Base-by-base conservation (phyloP, 2,329 filamentous ascomycete species). In the Claviceps maximensis region DNA sequence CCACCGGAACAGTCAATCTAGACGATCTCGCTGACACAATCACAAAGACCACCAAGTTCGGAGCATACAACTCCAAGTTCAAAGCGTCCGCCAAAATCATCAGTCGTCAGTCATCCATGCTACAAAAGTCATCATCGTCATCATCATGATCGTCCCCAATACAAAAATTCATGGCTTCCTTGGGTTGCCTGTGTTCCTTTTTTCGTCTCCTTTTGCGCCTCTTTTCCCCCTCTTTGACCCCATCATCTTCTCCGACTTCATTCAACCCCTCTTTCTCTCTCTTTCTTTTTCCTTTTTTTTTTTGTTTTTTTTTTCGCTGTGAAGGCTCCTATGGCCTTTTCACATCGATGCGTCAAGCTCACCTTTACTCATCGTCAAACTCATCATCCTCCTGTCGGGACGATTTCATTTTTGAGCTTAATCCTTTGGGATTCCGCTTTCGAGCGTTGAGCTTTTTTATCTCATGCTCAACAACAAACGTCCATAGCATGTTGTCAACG, bases 361-460 rank as follows among this genome's bases (percentile, higher is more conserved):
- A 54, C 62, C 62, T 51, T 66, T 60, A 49, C 33, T 55, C 51
- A 17, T 55, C 47, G 10, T 61, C 60, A 52, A 54, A 60, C 41
- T 62, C 60, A 41, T 61, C 58, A 47, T 58, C 54, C 19, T 33
- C 25, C 6, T 54, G 25, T 13, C 41, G 45, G 27, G 54, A 53
- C 12, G 57, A 50, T 54, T 61, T 65, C 27, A 58, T 58, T 51
- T 64, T 66, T 21, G 59, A 56, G 27, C 60, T 55, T 41, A 57
- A 49, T 54, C 49, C 45, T 25, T 67, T 63, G 33, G 62, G 52
- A 25, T 59, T 55, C 45, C 67, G 61, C 57, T 62, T 62, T 31
- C 65, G 60, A 45, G 68, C 64, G 47, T 65, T 67, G 54, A 71
- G 62, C 58, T 69, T 71, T 60, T 70, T 69, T 23, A 70, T 50